Base-by-base conservation (phyloP, 129 eudicot genomes). In the Dittrichia graveolens region DNA sequence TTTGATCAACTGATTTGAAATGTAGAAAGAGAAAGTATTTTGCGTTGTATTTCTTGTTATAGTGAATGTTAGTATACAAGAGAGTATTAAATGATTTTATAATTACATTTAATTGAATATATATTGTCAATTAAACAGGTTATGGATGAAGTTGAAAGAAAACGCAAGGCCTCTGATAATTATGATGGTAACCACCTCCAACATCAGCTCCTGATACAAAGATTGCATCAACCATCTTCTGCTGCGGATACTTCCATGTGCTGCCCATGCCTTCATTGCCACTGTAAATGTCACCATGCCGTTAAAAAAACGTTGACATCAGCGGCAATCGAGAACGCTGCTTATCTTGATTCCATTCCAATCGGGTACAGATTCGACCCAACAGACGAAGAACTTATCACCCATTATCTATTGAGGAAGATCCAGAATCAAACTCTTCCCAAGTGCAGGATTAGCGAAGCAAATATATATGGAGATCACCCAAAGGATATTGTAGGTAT, bases 371-470 rank as follows among this genome's bases (percentile, higher is more conserved):
- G 55, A 44, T 79, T 79, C 24, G 8, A n/a, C 3, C 74, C 74
- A 0, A 24, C 45, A 7, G 83, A 79, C 35, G 24, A 58, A 3
- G 83, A 73, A 47, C 79, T 79, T 13, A 18, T 79, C 5, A 43
- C 2, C 6, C 14, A 73, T 44, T 73, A 73, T 19, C 57, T 79
- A 9, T 5, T 15, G 38, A 73, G 40, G 47, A 79, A 73, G 68
- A 56, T 79, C 73, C 72, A 55, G 44, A 72, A 79, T 2, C 55
- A 72, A 42, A 9, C 7, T 37, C 39, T 79, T 47, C 83, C 79
- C 5, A 75, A 48, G 40, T 65, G 53, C 40, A 73, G 48, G 63
- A 79, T 73, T 65, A 8, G 24, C 5, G 69, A 31, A 0, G 75
- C 44, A 19, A 9, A 66, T 13, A 34, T 79, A 2, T 73, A 79